Base-by-base conservation (phyloP, 345 rosid species). In the Citropsis articulata region DNA sequence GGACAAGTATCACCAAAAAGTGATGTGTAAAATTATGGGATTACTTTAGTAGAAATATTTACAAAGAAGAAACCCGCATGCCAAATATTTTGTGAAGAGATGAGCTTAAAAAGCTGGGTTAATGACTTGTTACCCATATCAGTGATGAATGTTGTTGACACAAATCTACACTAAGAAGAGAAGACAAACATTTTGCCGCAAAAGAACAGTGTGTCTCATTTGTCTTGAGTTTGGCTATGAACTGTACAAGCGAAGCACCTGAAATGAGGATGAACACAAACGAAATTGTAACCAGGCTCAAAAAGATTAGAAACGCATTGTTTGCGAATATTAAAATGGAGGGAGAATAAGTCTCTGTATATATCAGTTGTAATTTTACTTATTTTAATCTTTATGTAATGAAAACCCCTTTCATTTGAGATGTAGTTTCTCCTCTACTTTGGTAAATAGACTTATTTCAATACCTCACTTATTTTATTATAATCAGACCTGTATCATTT, bases 21-120 rank as follows among this genome's bases (percentile, higher is more conserved):
- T 4, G 81, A 64, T 64, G 42, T 78, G 2, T 78, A 78, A 42
- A 64, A 72, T 14, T 78, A 38, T 12, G 72, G 77, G 2, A 78
- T 72, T 24, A 31, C 63, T 30, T 14, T 78, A 14, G 50, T 78
- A 71, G 72, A 78, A 53, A 78, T 76, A 8, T 63, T 78, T 25
- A 63, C 81, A 1, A 64, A 42, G 27, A 59, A 59, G 14, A 59
- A 59, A n/a, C 63, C 63, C 10, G 72, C 66, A 5, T 30, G 72
- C 4, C 57, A 78, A 25, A 56, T 48, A 13, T 71, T 62, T 71
- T 36, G 16, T 0, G 77, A 53, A 42, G 80, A 61, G 14, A 42
- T 30, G 36, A 70, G 6, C 56, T 64, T 78, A 27, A 66, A 8
- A 9, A 0, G 19, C 1, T 48, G 77, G 81, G 67, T 79, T 22